These are phyloP conservation scores for Fusarium hostae DNA, from an alignment of 2,329 filamentous ascomycete species.

Conservation along the genomic window DNA sequence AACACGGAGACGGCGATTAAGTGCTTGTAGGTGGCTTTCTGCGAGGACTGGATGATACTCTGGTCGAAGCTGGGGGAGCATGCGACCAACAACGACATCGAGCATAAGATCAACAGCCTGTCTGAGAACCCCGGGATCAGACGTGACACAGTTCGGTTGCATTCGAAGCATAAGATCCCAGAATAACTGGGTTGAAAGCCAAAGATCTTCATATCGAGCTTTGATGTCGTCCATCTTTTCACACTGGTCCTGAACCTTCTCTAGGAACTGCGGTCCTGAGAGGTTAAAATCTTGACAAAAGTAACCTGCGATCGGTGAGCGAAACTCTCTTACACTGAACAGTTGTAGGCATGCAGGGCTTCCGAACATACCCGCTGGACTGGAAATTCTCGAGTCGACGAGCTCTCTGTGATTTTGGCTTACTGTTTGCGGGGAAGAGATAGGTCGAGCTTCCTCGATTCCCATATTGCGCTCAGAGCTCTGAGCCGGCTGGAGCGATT, in stretches of 20 bases:
- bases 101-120: constrained; percentile 23
- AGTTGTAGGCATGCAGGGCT: background rate
- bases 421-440: background rate
- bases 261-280: background rate
- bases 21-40: background rate
- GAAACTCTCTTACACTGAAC: background rate
- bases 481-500: background rate
- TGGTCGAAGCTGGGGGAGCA: background rate
- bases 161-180: constrained; percentile 30
- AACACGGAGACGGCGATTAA: constrained; percentile 18
- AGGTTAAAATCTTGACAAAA: background rate
- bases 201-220: constrained; percentile 16
- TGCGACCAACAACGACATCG: constrained; percentile 4
- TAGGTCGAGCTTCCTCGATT: background rate
- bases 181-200: constrained; percentile 24
- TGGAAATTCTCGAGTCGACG: background rate
- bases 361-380: background rate
- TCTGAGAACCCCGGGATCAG: background rate
- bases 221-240: background rate
- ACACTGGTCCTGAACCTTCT: background rate
- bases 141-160: constrained; percentile 27
- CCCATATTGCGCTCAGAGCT: background rate
- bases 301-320: constrained; percentile 8
- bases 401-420: background rate
- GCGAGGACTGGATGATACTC: background rate